Evolutionary conservation across 108 stramenopile species (phyloP).

Genomic region (Tribonema minus): DNA sequence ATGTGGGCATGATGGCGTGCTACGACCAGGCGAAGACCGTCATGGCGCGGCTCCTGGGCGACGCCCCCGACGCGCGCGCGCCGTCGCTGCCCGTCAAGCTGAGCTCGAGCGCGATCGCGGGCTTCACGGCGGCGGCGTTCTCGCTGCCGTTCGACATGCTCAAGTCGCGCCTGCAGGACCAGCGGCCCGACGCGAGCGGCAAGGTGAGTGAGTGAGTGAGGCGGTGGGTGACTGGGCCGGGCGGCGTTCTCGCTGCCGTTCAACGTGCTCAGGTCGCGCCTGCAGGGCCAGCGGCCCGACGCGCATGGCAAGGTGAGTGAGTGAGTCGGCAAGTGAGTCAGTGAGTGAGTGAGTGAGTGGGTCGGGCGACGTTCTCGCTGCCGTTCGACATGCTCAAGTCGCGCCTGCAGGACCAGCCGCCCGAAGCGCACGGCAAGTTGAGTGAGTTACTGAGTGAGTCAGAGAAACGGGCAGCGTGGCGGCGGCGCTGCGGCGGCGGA

Average conservation of each 20-base stretch:
- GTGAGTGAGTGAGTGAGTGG: too few species aligned
- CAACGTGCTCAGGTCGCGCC: slow-evolving; percentile 67
- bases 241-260: neutral
- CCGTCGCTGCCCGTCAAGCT: slow-evolving; percentile 75
- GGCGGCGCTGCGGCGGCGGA: too few species aligned
- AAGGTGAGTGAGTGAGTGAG: slow-evolving; percentile 42
- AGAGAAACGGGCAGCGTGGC: too few species aligned
- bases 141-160: slow-evolving; percentile 95
- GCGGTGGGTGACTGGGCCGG: neutral
- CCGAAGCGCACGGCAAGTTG: slow-evolving; percentile 74
- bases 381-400: slow-evolving; percentile 97
- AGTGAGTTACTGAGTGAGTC: too few species aligned
- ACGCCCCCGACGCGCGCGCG: slow-evolving; percentile 73
- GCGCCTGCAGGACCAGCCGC: slow-evolving; percentile 81
- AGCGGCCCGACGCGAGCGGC: slow-evolving; percentile 69
- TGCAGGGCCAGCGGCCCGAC: slow-evolving; percentile 81
- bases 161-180: slow-evolving; percentile 88
- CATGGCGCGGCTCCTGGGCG: slow-evolving; percentile 41
- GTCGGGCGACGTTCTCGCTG: slow-evolving; percentile 72
- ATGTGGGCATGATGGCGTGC: slow-evolving; percentile 98
- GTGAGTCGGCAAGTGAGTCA: too few species aligned
- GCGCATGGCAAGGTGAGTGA: slow-evolving; percentile 75
- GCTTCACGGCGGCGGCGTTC: slow-evolving; percentile 91
- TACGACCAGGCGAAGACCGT: slow-evolving; percentile 90
- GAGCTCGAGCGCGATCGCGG: slow-evolving; percentile 54